phyloP scores from a whole-genome alignment of 2,329 filamentous ascomycete species.

The Fusarium domesticum region DNA sequence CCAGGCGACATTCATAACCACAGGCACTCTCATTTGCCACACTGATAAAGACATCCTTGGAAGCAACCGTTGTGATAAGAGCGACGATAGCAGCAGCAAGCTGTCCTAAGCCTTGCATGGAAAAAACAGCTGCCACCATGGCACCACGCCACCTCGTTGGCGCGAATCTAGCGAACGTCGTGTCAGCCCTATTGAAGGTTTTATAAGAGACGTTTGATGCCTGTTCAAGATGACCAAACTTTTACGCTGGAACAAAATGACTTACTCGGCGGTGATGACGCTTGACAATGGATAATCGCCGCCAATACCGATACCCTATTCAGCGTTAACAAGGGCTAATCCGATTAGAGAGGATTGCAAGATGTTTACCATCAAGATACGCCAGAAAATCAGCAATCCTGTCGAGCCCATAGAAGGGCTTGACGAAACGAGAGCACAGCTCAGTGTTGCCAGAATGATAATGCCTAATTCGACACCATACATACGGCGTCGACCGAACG shows the following conservation, averaged over 20 bases:
- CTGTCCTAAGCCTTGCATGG: slow-evolving; percentile 82
- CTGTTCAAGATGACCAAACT: slow-evolving; percentile 12
- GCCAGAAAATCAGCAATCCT: slow-evolving; percentile 69
- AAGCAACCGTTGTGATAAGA: slow-evolving; percentile 64
- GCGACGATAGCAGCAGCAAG: slow-evolving; percentile 68
- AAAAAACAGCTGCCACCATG: slow-evolving; percentile 82
- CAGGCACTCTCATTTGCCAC: slow-evolving; percentile 48
- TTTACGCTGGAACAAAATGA: slow-evolving; percentile 10
- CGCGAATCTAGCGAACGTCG: slow-evolving; percentile 56
- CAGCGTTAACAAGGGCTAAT: slow-evolving; percentile 11
- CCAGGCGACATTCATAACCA: slow-evolving; percentile 59
- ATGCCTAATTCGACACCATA: slow-evolving; percentile 75
- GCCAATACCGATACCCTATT: slow-evolving; percentile 67
- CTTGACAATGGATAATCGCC: slow-evolving; percentile 75
- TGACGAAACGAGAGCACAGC: slow-evolving; percentile 60
- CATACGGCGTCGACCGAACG: slow-evolving; percentile 74
- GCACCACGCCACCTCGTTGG: slow-evolving; percentile 78
- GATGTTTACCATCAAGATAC: slow-evolving; percentile 61
- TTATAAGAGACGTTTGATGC: neutral
- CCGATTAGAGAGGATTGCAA: neutral
- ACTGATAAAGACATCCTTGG: slow-evolving; percentile 50
- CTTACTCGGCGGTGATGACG: slow-evolving; percentile 73
- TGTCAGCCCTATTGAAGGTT: slow-evolving; percentile 13
- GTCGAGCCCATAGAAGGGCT: slow-evolving; percentile 59
- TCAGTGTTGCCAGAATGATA: slow-evolving; percentile 68